phyloP scores from a whole-genome alignment of 2,329 filamentous ascomycete genomes.

The Claviceps paspali region DNA sequence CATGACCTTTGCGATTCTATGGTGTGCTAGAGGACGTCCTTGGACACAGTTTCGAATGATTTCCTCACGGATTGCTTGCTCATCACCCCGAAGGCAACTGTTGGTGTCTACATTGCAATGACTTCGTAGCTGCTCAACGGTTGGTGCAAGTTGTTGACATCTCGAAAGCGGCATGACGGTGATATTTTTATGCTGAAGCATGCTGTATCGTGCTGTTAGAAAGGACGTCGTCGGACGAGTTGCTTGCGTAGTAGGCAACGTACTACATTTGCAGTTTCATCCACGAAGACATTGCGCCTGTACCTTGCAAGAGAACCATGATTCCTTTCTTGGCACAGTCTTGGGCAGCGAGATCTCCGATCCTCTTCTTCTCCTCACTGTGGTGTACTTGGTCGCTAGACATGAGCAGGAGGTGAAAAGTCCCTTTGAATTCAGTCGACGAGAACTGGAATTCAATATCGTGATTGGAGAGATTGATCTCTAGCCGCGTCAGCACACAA shows the following conservation, averaged over 20 bases:
- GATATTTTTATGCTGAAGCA: constrained; percentile 18
- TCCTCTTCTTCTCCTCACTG: constrained; percentile 15
- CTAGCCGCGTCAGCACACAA: constrained; percentile 15
- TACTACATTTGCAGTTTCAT: constrained; percentile 31
- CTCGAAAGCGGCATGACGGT: constrained; percentile 28
- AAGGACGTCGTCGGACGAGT: neutral
- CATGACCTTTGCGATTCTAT: constrained; percentile 14
- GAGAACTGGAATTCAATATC: constrained; percentile 28
- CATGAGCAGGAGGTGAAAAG: constrained; percentile 26
- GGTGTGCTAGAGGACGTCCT: constrained; percentile 13
- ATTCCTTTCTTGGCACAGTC: constrained; percentile 25
- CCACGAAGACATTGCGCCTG: constrained; percentile 18
- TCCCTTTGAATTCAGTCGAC: neutral
- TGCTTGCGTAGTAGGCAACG: constrained; percentile 5
- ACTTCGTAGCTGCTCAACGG: constrained; percentile 23
- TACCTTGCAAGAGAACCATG: constrained; percentile 26
- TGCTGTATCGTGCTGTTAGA: constrained; percentile 11
- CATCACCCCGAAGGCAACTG: neutral
- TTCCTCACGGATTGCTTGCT: neutral
- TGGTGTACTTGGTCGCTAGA: constrained; percentile 20
- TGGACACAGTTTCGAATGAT: constrained; percentile 11
- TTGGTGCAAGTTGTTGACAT: constrained; percentile 18
- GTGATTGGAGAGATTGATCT: constrained; percentile 22
- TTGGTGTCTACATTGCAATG: constrained; percentile 8
- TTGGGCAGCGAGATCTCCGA: constrained; percentile 25